Base-by-base conservation (phyloP, 2,329 filamentous ascomycete genomes). In the Talaromyces amestolkiae region DNA sequence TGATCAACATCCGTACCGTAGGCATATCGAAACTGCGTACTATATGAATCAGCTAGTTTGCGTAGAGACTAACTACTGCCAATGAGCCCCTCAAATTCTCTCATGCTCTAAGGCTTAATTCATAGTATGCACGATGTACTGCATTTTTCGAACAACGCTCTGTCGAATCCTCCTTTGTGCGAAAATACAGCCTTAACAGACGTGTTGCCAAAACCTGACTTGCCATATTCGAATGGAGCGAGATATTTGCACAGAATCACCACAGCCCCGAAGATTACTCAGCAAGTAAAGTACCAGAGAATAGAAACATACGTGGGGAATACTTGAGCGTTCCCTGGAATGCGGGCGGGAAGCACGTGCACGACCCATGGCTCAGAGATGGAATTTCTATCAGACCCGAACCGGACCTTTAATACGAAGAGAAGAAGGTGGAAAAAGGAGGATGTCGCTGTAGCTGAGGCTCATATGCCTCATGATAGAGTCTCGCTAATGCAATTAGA, bases 341-440 rank as follows among this genome's bases (percentile, higher is more conserved):
- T 63, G 61, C 37, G 24, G 49, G 54, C 51, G 39, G 60, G 61
- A 47, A 63, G 39, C 61, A 63, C 61, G 61, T 63, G 61, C 35
- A 35, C 37, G 37, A 24, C 22, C 61, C 61, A 58, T 63, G 61
- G 61, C 51, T 63, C 51, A 24, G 15, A 53, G 3, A 39, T 62
- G 49, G 49, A 43, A 56, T 45, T 47, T 13, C 37, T n/a, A 63
- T 61, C 53, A 56, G 31, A 17, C 3, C 33, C n/a, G 17, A 56
- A 37, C 6, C 9, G 15, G 33, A 56, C 33, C n/a, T 37, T 37
- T 15, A 37, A 13, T 24, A 56, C n/a, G 53, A 56, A 56, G 10
- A 56, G 5, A 24, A 35, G 22, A 15, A 27, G 24, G 13, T 15
- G 22, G 10, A 31, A 51, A 17, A n/a, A 15, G 7, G 33, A 15